Base-by-base conservation (phyloP, 1,284 basidiomycete genomes). In the Cryptococcus hybrid region DNA sequence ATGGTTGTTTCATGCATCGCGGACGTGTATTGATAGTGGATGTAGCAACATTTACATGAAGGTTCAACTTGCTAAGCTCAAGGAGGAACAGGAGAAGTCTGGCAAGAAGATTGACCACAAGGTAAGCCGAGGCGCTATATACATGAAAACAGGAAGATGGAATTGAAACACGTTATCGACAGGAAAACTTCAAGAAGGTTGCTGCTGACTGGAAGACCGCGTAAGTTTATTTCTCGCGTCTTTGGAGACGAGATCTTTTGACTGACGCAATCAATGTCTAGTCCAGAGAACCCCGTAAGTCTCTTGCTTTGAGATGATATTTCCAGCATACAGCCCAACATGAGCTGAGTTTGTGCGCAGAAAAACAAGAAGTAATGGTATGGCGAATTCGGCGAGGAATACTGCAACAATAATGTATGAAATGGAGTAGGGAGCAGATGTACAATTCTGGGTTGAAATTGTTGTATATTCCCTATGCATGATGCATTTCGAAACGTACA, bases 11-110 rank as follows among this genome's bases (percentile, higher is more conserved):
- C 38, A 15, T 12, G 3, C 46, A 13, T 37, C 7, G 46, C 49
- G 12, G 34, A 44, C 43, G 34, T 24, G 51, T 38, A n/a, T 47
- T 47, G 6, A 15, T 11, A 8, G 15, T 9, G 36, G 11, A 13
- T 8, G 38, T 49, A 76, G 74, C 72, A 75, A 76, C 67, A 62
- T 69, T 48, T 76, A 69, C 71, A 75, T 76, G 73, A 76, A 76
- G 69, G 72, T 75, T 51, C 72, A 75, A 60, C 74, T 76, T 60
- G 74, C 73, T 63, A 75, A 76, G 66, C 69, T 76, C 67, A 76
- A 75, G 72, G 70, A 62, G 36, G 73, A 75, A 45, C 63, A 70
- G 54, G 72, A 73, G 64, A 73, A 76, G 65, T 46, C 67, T 11
- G 72, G 72, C 59, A 71, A 72, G 62, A 75, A 69, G 62, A 55